Percentiles rank a stretch among this genome's conserved stretches.
These are phyloP conservation scores for Saksenaea vasiformis DNA, from an alignment of 371 early-diverging fungal species.

Conservation along the genomic window DNA sequence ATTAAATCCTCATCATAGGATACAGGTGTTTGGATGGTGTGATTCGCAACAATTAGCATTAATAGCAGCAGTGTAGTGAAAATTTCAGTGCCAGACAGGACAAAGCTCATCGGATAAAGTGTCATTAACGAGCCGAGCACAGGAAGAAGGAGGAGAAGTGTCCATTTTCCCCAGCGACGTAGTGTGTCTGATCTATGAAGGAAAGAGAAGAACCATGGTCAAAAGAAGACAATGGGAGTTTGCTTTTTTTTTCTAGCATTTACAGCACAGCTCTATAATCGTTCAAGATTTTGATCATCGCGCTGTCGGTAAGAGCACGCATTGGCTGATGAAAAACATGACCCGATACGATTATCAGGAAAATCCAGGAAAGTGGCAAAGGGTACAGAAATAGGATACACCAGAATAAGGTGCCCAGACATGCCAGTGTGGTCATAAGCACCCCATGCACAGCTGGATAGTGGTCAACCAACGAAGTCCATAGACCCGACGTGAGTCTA, in stretches of 20 bases:
- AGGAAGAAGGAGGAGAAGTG: neutral
- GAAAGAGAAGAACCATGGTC: neutral
- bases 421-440: constrained; percentile 6
- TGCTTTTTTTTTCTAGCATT: neutral
- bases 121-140: neutral
- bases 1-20: constrained; percentile 32
- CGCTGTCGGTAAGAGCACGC: constrained; percentile 25
- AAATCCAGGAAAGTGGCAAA: neutral
- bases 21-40: constrained; percentile 13
- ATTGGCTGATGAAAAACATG: constrained; percentile 30
- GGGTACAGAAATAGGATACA: constrained; percentile 7
- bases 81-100: neutral
- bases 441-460: constrained; percentile 2
- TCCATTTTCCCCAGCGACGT: constrained; percentile 13
- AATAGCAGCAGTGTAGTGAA: neutral
- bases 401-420: constrained; percentile 1
- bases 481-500: constrained; percentile 7
- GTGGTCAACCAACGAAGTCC: constrained; percentile 12
- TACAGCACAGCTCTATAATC: constrained; percentile 40
- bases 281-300: constrained; percentile 32
- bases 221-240: constrained; percentile 13
- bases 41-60: constrained; percentile 10
- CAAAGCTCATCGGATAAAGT: neutral
- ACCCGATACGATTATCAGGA: neutral
- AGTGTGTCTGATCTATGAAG: neutral